phyloP scores from a whole-genome alignment of 169 alveolate genomes.

The Blepharisma undulans region DNA sequence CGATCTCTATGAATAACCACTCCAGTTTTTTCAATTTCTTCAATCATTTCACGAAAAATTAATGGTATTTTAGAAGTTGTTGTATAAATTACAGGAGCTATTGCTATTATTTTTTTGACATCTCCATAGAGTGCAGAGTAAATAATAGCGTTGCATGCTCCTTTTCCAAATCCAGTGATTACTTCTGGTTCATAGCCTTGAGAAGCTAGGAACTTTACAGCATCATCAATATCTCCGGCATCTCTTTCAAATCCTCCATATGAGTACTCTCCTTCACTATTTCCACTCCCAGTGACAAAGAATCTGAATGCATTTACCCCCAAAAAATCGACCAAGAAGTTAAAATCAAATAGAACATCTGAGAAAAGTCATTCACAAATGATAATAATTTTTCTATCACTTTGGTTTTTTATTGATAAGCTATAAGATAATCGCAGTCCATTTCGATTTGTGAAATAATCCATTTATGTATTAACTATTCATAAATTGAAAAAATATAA shows the following conservation, averaged over 20 bases:
- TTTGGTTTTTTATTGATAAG: neutral
- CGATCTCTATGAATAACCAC: neutral
- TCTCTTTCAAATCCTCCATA: neutral
- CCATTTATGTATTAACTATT: too few species aligned
- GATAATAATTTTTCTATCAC: neutral
- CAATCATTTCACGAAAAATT: neutral
- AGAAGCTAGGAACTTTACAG: neutral
- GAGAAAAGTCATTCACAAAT: neutral
- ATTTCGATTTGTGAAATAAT: neutral
- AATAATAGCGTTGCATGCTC: neutral
- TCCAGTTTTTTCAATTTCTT: neutral
- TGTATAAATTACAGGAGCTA: neutral
- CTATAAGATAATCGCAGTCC: neutral
- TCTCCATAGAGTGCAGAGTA: neutral
- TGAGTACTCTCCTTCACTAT: constrained; percentile 24
- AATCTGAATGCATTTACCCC: neutral
- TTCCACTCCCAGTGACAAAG: neutral
- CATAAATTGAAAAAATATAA: too few species aligned
- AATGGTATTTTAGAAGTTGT: neutral
- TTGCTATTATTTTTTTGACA: neutral
- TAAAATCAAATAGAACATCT: neutral
- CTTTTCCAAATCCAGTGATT: constrained; percentile 19
- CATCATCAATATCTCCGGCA: neutral
- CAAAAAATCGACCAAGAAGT: neutral
- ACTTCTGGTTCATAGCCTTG: neutral